Base-by-base conservation (phyloP, 345 rosid species). In the Rhodomyrtus tomentosa region DNA sequence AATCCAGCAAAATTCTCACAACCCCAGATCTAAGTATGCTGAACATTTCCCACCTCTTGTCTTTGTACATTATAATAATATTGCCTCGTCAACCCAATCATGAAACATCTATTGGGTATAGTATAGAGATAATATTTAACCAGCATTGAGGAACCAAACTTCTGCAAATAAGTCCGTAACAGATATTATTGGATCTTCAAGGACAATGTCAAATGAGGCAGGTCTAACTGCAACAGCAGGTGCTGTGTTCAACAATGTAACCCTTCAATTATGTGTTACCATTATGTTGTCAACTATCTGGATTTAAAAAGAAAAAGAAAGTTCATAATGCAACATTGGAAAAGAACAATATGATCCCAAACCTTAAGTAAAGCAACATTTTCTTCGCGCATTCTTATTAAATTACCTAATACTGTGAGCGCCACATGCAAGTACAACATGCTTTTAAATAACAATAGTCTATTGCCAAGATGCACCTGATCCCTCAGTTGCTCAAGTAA, bases 401-500 rank as follows among this genome's bases (percentile, higher is more conserved):
- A 32, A 68, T 68, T 68, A 68, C 42, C 76, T 7, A 32, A 32
- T 21, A n/a, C 83, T 81, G 29, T 81, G 25, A 51, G 42, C 4
- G 2, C 83, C 53, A 49, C 83, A 52, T 21, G 40, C 38, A 36
- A 51, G 18, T 53, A 55, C 36, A 20, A 50, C 32, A 24, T 52
- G 56, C 40, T 51, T 81, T 49, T 50, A 53, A 79, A 36, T 52
- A 52, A 58, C 51, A 24, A 24, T n/a, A 50, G 83, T 38, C 21
- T n/a, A 55, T 25, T 18, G 52, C 24, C 50, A 10, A 49, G 85
- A 74, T 73, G 86, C 81, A 96, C 99, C 96, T 98, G 99, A 89
- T 96, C 99, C 87, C 92, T 92, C 49, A 98, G 95, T 91, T 98
- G 99, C 85, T 96, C 99, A 54, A 98, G 99, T 86, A 98, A 91